Percentiles rank a stretch among this genome's conserved stretches.
Evolutionary conservation across 495 filamentous ascomycete species (phyloP).

Genomic region (Podospora fimiseda): DNA sequence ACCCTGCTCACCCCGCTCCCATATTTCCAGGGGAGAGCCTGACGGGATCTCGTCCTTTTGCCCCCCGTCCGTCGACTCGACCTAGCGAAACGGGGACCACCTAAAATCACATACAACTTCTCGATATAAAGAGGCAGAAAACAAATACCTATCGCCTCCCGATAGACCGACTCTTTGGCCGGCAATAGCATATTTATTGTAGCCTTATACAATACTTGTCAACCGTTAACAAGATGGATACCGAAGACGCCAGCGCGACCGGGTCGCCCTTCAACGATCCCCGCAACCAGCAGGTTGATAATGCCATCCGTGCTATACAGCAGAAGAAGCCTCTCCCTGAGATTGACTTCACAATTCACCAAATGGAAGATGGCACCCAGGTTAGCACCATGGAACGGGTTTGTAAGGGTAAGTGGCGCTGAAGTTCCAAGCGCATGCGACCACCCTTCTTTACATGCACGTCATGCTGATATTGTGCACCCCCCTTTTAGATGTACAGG

Average conservation of each 20-base stretch:
- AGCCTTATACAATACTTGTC: background rate
- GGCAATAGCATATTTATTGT: constrained; percentile 1
- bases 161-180: too few species aligned
- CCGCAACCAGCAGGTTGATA: constrained; percentile 50
- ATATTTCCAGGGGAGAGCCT: background rate
- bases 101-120: constrained; percentile 7
- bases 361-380: constrained; percentile 92
- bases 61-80: background rate
- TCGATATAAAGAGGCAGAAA: constrained; percentile 3
- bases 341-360: constrained; percentile 96
- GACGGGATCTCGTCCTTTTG: background rate
- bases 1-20: background rate
- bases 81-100: background rate
- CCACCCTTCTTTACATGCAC: background rate
- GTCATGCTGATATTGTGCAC: constrained; percentile 8
- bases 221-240: constrained; percentile 27
- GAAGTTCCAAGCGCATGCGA: background rate
- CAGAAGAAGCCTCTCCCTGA: constrained; percentile 92
- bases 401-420: constrained; percentile 72
- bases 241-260: constrained; percentile 28
- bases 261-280: constrained; percentile 21
- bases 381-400: constrained; percentile 94
- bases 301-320: constrained; percentile 72
- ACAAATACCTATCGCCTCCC: constrained; percentile 1
- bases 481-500: constrained; percentile 73